A percentile compares a stretch with the other conserved stretches of the same genome.
Evolutionary conservation across 1,139 yeast genomes (phyloP).

Genomic region (Protomyces gravidus): DNA sequence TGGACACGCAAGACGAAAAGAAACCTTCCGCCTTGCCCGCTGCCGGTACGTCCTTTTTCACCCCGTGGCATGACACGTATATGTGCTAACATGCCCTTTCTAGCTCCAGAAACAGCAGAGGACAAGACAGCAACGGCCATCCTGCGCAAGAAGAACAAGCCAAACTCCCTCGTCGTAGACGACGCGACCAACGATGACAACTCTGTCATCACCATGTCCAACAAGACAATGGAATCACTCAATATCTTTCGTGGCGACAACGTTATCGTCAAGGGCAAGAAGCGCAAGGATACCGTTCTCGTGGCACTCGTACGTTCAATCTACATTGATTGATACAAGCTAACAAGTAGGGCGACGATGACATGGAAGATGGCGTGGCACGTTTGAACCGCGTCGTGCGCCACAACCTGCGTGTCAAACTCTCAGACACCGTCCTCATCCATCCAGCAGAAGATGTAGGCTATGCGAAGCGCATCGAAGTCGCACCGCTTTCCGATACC

Average conservation of each 20-base stretch:
- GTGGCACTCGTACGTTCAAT: constrained; percentile 55
- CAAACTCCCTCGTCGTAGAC: constrained; percentile 82
- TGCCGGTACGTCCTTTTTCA: constrained; percentile 4
- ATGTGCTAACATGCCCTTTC: background rate
- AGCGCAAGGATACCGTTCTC: constrained; percentile 96
- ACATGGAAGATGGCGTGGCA: constrained; percentile 92
- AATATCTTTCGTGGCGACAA: constrained; percentile 98
- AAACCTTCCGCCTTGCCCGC: constrained; percentile 25
- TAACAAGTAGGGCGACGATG: constrained; percentile 68
- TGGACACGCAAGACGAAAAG: background rate
- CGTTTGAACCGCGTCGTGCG: constrained; percentile 93
- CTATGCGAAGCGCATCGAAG: constrained; percentile 77
- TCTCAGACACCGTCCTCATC: constrained; percentile 84
- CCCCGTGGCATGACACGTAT: too few species aligned
- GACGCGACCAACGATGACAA: constrained; percentile 97
- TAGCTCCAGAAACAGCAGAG: constrained; percentile 20
- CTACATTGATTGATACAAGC: background rate
- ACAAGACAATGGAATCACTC: constrained; percentile 89
- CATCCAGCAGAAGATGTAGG: constrained; percentile 98
- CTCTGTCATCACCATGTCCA: constrained; percentile 90
- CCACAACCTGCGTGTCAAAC: constrained; percentile 86
- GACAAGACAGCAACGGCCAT: constrained; percentile 74
- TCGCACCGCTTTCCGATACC: constrained; percentile 94
- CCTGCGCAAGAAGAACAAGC: constrained; percentile 95
- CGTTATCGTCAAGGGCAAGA: constrained; percentile 93